These are phyloP conservation scores for Hyphopichia fennica DNA, from an alignment of 1,139 yeast species.

Conservation along the genomic window DNA sequence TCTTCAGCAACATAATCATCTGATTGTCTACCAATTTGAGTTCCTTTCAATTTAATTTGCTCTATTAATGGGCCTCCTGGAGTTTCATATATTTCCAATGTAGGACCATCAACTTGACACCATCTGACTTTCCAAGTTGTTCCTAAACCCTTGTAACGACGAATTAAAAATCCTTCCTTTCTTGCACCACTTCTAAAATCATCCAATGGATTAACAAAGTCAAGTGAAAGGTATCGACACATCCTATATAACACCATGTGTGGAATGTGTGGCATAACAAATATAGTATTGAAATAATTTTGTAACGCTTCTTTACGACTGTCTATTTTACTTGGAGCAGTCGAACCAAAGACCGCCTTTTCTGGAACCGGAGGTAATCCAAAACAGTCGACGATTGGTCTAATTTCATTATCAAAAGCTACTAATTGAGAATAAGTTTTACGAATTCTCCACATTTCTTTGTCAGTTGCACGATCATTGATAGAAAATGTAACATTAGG, in stretches of 20 bases:
- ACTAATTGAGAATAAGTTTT: conserved; percentile 58
- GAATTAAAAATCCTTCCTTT: conserved; percentile 69
- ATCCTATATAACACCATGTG: conserved; percentile 51
- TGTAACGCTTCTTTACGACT: conserved; percentile 54
- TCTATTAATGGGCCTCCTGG: conserved; percentile 64
- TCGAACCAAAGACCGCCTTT: conserved; percentile 52
- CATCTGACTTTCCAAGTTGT: conserved; percentile 72
- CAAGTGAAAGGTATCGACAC: conserved; percentile 68
- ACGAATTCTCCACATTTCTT: conserved; percentile 71
- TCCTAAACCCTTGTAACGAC: conserved; percentile 57
- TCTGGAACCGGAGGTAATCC: conserved; percentile 67
- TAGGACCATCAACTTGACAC: conserved; percentile 69
- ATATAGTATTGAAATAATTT: conserved; percentile 60
- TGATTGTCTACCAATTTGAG: conserved; percentile 67
- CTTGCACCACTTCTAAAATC: conserved; percentile 54
- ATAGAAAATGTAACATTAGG: conserved; percentile 62
- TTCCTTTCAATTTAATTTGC: conserved; percentile 53
- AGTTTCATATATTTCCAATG: conserved; percentile 58
- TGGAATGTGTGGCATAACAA: conserved; percentile 64
- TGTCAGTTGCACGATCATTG: conserved; percentile 55
- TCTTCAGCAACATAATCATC: conserved; percentile 63
- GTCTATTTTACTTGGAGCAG: conserved; percentile 68
- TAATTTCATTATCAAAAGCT: conserved; percentile 55
- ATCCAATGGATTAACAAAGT: conserved; percentile 65
- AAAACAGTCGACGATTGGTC: conserved; percentile 55